Conservation (phyloP, 495 filamentous ascomycete species). For the Physcia stellaris region DNA sequence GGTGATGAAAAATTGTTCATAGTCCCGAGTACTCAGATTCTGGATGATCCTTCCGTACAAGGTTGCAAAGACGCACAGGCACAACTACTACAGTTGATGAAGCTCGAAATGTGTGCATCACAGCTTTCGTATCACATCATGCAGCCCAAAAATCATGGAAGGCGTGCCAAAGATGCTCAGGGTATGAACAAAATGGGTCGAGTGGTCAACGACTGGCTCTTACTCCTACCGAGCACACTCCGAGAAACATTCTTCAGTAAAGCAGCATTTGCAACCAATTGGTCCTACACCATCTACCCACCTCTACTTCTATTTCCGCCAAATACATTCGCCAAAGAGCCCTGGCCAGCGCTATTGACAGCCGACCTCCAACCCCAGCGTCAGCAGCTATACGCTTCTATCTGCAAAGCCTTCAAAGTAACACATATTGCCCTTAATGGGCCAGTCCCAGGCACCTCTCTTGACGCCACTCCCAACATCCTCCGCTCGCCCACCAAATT, state of each 20-base stretch:
- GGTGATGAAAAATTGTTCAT: background rate
- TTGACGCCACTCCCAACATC: constrained; percentile 30
- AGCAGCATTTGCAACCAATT: background rate
- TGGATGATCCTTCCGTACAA: background rate
- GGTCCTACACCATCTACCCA: constrained; percentile 49
- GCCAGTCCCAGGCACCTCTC: constrained; percentile 42
- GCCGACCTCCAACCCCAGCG: constrained; percentile 20
- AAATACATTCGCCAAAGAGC: constrained; percentile 36
- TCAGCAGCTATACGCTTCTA: constrained; percentile 29
- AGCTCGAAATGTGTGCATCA: background rate
- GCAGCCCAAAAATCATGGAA: background rate
- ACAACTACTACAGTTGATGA: background rate
- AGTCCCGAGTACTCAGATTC: background rate
- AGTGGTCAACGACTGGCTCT: constrained; percentile 2
- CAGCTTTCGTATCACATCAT: background rate
- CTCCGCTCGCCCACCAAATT: constrained; percentile 53
- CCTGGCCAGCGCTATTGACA: constrained; percentile 29
- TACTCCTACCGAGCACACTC: background rate
- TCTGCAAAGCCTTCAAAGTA: constrained; percentile 32
- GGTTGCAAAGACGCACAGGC: background rate
- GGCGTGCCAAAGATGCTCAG: background rate
- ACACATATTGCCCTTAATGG: constrained; percentile 65
- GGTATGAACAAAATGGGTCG: background rate
- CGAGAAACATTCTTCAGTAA: background rate
- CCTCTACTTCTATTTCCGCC: constrained; percentile 55